A percentile compares a stretch with the other conserved stretches of the same genome.
phyloP scores from a whole-genome alignment of 345 rosid species.

The Heritiera fomes region DNA sequence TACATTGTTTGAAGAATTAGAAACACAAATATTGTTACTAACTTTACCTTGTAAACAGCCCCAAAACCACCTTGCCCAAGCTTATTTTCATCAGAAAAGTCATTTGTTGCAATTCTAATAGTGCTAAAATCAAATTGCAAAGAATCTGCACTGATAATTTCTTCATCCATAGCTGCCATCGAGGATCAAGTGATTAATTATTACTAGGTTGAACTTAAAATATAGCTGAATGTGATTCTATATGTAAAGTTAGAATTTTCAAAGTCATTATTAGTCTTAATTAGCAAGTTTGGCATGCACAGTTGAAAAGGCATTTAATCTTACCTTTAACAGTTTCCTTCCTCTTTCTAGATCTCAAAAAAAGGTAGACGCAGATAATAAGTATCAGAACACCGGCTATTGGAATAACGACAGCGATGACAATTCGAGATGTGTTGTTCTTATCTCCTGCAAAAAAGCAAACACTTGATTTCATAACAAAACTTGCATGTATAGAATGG shows the following conservation, averaged over 20 bases:
- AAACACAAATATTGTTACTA: not conserved
- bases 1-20: not conserved
- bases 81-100: not conserved
- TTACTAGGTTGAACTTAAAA: not conserved
- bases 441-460: not conserved
- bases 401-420: constrained; percentile 8
- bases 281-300: not conserved
- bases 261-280: not conserved
- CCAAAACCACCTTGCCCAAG: constrained; percentile 24
- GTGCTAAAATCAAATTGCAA: constrained; percentile 6
- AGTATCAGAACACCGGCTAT: not conserved
- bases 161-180: not conserved
- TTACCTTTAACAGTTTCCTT: not conserved
- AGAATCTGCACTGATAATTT: not conserved
- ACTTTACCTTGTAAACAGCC: constrained; percentile 18
- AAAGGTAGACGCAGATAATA: constrained; percentile 5
- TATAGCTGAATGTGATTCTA: not conserved
- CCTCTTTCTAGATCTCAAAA: not conserved
- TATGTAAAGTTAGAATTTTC: not conserved
- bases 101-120: constrained; percentile 7
- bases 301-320: not conserved
- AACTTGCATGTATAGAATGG: not conserved
- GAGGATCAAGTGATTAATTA: not conserved
- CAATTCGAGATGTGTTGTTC: constrained; percentile 6
- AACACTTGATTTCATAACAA: not conserved